A percentile compares a stretch with the other conserved stretches of the same genome.
Conservation (phyloP, 306 rosid genomes). For the Quercus gilva region DNA sequence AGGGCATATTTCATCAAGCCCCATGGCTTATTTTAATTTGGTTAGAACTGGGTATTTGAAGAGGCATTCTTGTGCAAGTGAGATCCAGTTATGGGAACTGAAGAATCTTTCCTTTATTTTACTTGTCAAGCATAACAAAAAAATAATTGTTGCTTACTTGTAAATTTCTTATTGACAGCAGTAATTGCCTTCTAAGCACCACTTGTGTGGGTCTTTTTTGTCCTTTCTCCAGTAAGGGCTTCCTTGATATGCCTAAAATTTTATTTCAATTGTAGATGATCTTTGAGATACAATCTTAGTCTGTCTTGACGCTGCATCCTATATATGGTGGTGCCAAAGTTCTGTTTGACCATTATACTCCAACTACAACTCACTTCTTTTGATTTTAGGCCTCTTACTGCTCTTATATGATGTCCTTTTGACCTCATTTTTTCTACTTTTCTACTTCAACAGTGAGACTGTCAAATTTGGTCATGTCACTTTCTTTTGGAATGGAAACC, state of each 20-base stretch:
- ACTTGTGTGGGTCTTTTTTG: background rate
- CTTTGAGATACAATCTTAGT: background rate
- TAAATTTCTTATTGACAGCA: background rate
- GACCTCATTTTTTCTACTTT: background rate
- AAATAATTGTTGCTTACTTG: background rate
- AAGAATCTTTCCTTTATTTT: background rate
- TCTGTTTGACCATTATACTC: background rate
- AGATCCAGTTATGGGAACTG: background rate
- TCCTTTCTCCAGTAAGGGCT: too few species aligned
- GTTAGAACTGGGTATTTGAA: background rate
- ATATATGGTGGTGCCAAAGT: background rate
- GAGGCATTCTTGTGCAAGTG: background rate
- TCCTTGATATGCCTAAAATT: background rate
- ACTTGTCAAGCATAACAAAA: background rate
- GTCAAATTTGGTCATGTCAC: conserved; percentile 99
- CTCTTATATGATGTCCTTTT: background rate
- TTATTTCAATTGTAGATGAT: background rate
- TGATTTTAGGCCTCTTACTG: background rate
- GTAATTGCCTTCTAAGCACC: background rate
- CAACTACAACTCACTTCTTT: background rate
- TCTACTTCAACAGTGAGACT: conserved; percentile 66
- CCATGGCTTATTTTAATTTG: background rate
- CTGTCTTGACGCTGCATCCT: background rate
- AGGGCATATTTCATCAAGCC: background rate
- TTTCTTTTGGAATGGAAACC: conserved; percentile 98